Base-by-base conservation (phyloP, 352 stramenopile species). In the Phytophthora ramorum region DNA sequence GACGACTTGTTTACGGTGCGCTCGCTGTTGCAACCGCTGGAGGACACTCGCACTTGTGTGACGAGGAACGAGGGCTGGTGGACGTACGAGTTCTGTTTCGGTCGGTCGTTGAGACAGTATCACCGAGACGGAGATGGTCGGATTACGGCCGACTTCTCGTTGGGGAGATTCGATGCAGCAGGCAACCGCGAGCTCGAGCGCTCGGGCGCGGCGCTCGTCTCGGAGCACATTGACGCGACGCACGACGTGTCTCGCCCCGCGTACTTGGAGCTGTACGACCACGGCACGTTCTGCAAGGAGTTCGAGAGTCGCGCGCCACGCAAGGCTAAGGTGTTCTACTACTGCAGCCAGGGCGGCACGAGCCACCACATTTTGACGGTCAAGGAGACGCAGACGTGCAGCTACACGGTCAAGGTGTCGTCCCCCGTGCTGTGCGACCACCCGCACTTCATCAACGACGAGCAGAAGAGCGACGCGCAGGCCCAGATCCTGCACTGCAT, bases 21-120 rank as follows among this genome's bases (percentile, higher is more conserved):
- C 3, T 83, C 73, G 44, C 59, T 93, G 49, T 58, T 93, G 45
- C 69, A 75, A 44, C 85, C 87, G 1, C 49, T 92, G 24, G 62
- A 66, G 7, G 74, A 81, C 28, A 47, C 69, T 2, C 70, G 73
- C 19, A 89, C 81, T 41, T 95, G 87, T 60, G 67, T 93, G 20
- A 93, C 89, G 54, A 73, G 85, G 17, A 93, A 87, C 35, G 87
- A 95, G 73, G 85, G 87, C 16, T 92, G 84, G 84, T 92, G 84
- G 87, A 92, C 87, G 8, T 93, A 93, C 62, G 85, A 95, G 64
- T 87, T 93, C 51, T 95, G 87, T 60, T 89, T 95, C 51, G 85
- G 84, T 28, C 67, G 77, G 6, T 75, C 76, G 28, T 69, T 93
- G 22, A 80, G 85, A 28, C 87, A 95, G 64, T 95, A 91, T 55